These are phyloP conservation scores for Fusarium continuum DNA, from an alignment of 2,329 filamentous ascomycete species.

Conservation along the genomic window DNA sequence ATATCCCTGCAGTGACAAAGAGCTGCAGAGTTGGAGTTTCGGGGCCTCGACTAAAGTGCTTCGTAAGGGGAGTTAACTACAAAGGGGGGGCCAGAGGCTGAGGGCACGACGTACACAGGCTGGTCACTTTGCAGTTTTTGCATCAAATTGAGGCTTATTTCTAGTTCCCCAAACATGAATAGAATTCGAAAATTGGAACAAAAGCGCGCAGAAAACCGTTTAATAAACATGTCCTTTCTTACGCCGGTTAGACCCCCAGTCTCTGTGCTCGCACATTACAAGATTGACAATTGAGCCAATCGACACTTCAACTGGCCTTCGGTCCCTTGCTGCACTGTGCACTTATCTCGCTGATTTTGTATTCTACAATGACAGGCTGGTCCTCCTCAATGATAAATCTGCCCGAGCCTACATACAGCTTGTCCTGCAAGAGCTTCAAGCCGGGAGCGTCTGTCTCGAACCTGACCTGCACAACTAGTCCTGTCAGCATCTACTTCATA, in stretches of 20 bases:
- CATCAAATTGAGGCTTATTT: conserved; percentile 31
- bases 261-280: not conserved
- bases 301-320: conserved; percentile 2
- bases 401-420: conserved; percentile 54
- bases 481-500: not conserved
- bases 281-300: not conserved
- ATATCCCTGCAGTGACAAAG: conserved; percentile 36
- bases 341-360: conserved; percentile 54
- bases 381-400: conserved; percentile 51
- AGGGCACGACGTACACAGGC: conserved; percentile 12
- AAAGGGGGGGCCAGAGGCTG: conserved; percentile 14
- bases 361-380: conserved; percentile 51
- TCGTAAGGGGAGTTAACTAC: conserved; percentile 23
- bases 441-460: conserved; percentile 51
- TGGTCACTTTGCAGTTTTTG: conserved; percentile 16
- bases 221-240: not conserved
- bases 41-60: conserved; percentile 28
- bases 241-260: not conserved
- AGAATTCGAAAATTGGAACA: conserved; percentile 34
- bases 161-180: conserved; percentile 28
- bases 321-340: conserved; percentile 34
- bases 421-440: conserved; percentile 49
- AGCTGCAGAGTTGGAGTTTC: conserved; percentile 39
- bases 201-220: not conserved
- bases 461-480: conserved; percentile 49